phyloP scores from a whole-genome alignment of 2,329 filamentous ascomycete genomes.

The Biscogniauxia mediterranea region DNA sequence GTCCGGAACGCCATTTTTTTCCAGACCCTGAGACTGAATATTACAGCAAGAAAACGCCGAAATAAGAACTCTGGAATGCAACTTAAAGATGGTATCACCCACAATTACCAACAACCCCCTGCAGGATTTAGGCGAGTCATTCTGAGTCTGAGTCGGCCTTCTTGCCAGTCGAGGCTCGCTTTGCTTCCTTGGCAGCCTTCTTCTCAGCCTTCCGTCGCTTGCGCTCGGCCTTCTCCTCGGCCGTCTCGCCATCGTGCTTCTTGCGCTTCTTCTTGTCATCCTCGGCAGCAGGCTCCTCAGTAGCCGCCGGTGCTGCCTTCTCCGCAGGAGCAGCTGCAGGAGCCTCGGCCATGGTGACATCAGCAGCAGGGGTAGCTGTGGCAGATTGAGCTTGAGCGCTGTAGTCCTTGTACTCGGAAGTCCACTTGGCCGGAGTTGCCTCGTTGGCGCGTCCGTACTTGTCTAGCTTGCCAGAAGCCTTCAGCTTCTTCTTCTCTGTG shows the following conservation, averaged over 20 bases:
- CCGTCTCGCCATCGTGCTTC: slow-evolving; percentile 74
- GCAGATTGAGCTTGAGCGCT: slow-evolving; percentile 51
- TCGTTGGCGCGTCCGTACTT: slow-evolving; percentile 95
- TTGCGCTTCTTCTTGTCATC: slow-evolving; percentile 76
- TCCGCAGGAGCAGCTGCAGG: slow-evolving; percentile 34
- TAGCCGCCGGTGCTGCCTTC: slow-evolving; percentile 36
- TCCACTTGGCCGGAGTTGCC: slow-evolving; percentile 91
- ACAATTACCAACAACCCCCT: slow-evolving; percentile 18
- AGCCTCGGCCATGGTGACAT: slow-evolving; percentile 44
- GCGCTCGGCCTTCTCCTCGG: slow-evolving; percentile 64
- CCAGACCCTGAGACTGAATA: slow-evolving; percentile 26
- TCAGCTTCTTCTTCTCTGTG: slow-evolving; percentile 99
- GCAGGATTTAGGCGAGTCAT: slow-evolving; percentile 25
- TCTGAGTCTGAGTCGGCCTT: slow-evolving; percentile 54
- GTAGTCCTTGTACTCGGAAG: slow-evolving; percentile 88
- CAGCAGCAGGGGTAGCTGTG: slow-evolving; percentile 44
- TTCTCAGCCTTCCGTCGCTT: slow-evolving; percentile 61
- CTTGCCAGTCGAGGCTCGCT: slow-evolving; percentile 52
- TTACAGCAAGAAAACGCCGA: slow-evolving; percentile 28
- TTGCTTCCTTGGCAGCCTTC: slow-evolving; percentile 56
- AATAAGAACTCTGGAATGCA: slow-evolving; percentile 15
- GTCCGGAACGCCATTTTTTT: slow-evolving; percentile 30
- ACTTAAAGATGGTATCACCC: slow-evolving; percentile 26
- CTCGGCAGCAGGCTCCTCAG: slow-evolving; percentile 45
- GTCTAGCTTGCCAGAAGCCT: slow-evolving; percentile 95